Evolutionary conservation across 495 filamentous ascomycete species (phyloP).

Genomic region (Penicillium subrubescens): DNA sequence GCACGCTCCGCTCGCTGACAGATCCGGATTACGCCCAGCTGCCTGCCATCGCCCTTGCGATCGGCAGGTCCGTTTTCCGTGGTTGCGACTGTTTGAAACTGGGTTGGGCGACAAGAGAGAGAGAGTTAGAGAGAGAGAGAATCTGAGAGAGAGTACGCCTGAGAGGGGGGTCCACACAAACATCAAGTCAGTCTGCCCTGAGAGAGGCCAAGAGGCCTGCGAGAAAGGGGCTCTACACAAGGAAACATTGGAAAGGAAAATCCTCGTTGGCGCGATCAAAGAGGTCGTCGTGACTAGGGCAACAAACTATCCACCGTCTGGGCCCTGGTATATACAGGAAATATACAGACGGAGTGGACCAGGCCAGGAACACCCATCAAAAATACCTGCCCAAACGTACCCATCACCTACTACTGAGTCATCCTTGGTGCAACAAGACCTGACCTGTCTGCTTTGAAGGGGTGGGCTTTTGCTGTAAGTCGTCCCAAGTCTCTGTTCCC

Average conservation of each 20-base stretch:
- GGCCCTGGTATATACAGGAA: neutral
- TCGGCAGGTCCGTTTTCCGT: slow-evolving; percentile 32
- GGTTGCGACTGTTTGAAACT: slow-evolving; percentile 6
- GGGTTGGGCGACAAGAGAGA: slow-evolving; percentile 19
- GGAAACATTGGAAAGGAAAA: neutral
- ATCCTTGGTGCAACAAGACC: neutral
- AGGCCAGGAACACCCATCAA: slow-evolving; percentile 7
- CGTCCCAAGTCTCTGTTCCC: slow-evolving; percentile 5
- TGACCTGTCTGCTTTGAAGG: slow-evolving; percentile 5
- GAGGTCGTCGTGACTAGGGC: neutral
- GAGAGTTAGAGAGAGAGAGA: slow-evolving; percentile 5
- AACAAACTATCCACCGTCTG: neutral
- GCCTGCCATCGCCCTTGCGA: slow-evolving; percentile 35
- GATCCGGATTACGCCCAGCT: slow-evolving; percentile 9
- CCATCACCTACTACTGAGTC: slow-evolving; percentile 10
- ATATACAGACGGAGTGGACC: neutral
- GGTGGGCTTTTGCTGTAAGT: slow-evolving; percentile 12
- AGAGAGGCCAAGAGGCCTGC: neutral
- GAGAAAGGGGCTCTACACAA: neutral
- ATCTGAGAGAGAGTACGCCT: neutral
- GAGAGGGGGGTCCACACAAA: neutral
- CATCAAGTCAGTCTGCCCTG: neutral
- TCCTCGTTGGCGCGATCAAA: neutral
- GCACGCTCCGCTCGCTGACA: slow-evolving; percentile 31
- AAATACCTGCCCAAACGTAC: slow-evolving; percentile 8